Conservation (phyloP, 306 rosid species). For the Vachellia pachyceras region DNA sequence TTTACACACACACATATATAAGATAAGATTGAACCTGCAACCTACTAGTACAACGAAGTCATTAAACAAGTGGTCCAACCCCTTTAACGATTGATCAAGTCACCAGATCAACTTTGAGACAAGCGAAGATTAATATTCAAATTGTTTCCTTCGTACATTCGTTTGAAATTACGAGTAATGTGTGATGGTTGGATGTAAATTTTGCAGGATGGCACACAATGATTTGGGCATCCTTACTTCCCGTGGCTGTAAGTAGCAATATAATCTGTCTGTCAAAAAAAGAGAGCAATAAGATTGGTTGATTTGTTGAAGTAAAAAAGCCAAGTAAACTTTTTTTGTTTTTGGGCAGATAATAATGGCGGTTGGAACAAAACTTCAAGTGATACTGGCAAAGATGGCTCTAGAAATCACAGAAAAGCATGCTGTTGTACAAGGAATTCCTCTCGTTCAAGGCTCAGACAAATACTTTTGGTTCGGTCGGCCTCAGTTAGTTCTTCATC, state of each 20-base stretch:
- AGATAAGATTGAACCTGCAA: not conserved
- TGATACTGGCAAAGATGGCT: slow-evolving; percentile 86
- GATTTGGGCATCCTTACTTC: slow-evolving; percentile 86
- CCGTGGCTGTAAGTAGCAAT: slow-evolving; percentile 63
- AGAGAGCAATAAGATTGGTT: slow-evolving; percentile 11
- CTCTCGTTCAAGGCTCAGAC: slow-evolving; percentile 92
- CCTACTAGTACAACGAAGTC: too few species aligned
- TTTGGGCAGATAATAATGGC: slow-evolving; percentile 90
- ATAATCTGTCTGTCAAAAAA: too few species aligned
- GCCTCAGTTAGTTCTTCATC: slow-evolving; percentile 87
- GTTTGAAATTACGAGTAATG: not conserved
- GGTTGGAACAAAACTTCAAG: slow-evolving; percentile 89
- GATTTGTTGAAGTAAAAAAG: slow-evolving; percentile 25
- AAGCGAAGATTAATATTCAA: not conserved
- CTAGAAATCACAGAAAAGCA: slow-evolving; percentile 86
- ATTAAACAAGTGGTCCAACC: too few species aligned
- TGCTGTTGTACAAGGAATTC: slow-evolving; percentile 96
- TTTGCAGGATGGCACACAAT: slow-evolving; percentile 82
- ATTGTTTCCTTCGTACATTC: not conserved
- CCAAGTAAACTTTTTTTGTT: not conserved
- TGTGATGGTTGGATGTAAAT: slow-evolving; percentile 18
- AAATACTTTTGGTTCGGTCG: slow-evolving; percentile 90
- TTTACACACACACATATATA: not conserved
- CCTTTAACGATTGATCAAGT: not conserved
- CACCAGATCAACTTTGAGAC: not conserved